Conservation (phyloP, 805 yeast genomes). For the Candida krabiensis region DNA sequence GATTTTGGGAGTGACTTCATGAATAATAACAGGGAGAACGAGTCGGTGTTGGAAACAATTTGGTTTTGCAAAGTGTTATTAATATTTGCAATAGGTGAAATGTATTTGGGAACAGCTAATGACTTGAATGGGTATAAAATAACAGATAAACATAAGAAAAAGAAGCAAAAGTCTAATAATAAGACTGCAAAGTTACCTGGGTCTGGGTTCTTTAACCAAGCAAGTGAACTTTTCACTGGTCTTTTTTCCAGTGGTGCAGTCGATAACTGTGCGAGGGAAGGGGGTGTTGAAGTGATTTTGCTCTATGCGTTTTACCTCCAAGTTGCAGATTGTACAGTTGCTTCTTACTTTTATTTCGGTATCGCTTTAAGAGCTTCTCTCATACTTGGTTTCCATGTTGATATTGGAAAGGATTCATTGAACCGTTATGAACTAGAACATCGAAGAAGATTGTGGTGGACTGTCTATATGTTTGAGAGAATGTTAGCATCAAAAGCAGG, state of each 20-base stretch:
- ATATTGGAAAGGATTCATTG: constrained; percentile 64
- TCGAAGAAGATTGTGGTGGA: constrained; percentile 40
- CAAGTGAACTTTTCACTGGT: constrained; percentile 76
- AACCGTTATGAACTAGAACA: constrained; percentile 56
- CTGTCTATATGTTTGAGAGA: constrained; percentile 48
- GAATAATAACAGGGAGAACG: constrained; percentile 34
- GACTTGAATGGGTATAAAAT: constrained; percentile 52
- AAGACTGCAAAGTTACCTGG: constrained; percentile 62
- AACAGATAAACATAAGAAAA: constrained; percentile 21
- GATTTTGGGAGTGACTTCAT: constrained; percentile 28
- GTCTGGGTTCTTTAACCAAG: constrained; percentile 73
- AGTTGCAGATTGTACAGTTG: constrained; percentile 81
- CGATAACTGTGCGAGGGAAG: constrained; percentile 74
- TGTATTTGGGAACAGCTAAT: constrained; percentile 77
- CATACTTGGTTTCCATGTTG: constrained; percentile 79
- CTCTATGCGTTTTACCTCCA: constrained; percentile 77
- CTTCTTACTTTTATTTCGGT: constrained; percentile 79
- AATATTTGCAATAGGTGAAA: constrained; percentile 78
- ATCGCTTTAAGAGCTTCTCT: constrained; percentile 71
- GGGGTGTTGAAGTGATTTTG: constrained; percentile 74
- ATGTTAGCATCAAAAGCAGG: constrained; percentile 85
- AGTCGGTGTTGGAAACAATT: constrained; percentile 68
- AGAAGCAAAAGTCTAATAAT: constrained; percentile 14
- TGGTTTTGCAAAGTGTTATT: constrained; percentile 77
- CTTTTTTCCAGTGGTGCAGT: constrained; percentile 78